Evolutionary conservation across 2,329 filamentous ascomycete species (phyloP), one percentile per base, ranked within the genome.

Genomic region (Claviceps digitariae): DNA sequence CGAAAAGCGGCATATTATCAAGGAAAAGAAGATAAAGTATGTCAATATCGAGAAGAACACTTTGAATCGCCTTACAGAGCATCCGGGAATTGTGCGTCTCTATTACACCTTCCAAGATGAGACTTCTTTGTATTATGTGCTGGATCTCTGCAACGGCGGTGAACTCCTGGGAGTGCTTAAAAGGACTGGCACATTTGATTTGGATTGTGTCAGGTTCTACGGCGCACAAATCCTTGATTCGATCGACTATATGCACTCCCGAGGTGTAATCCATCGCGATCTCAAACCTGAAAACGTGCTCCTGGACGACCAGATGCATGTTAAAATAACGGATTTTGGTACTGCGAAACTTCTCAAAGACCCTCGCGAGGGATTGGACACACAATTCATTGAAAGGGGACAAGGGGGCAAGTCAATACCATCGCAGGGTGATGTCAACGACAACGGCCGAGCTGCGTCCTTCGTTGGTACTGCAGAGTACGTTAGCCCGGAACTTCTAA

Each of bases 41-140:
- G 93, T 98, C 69, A 98, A 97, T 70, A 98, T 98, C 62, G 93
- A 98, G 70, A 96, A 96, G 72, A 91, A 98, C 70, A 97, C 93
- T 0, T 75, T 98, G 53, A 98, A 98, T 66, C 84, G 93, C 57
- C 75, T 98, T 54, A 97, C 91, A 3, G 91, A 98, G 58, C 93
- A 98, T 64, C 93, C 93, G 7, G 93, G 93, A 21, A 91, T 98
- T 55, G 90, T 98, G 54, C 86, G 93, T 57, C 77, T 98, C 45
- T 98, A 97, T 70, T 98, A 98, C 70, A 98, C 93, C 1, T 98
- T 98, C 64, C 93, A 98, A 67, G 93, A 98, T 68, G 91, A 97
- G 66, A 81, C 86, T 23, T 97, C 90, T 3, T 75, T 98, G 3
- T 98, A 98, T 71, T 98, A 97, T 66, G 93, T 98, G 25, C 76